phyloP scores from a whole-genome alignment of 768 basidiomycete genomes.

The Lentinula detonsa region DNA sequence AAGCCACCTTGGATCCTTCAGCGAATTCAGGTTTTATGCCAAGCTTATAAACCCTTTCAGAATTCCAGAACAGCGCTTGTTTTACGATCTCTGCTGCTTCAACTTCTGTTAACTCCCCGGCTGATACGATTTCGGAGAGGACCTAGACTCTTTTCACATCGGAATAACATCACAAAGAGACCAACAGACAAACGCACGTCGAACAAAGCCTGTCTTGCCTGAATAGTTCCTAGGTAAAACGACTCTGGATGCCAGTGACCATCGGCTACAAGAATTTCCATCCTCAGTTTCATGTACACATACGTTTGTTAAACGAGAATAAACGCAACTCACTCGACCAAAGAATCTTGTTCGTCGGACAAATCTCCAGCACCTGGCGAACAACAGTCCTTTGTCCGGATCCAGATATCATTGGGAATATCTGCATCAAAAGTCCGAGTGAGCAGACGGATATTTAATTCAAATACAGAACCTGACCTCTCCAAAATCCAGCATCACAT shows the following conservation, averaged over 20 bases:
- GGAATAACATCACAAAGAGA: not conserved
- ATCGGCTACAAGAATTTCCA: constrained; percentile 33
- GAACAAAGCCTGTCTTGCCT: constrained; percentile 58
- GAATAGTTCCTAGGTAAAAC: constrained; percentile 61
- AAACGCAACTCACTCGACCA: constrained; percentile 62
- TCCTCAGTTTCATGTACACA: not conserved
- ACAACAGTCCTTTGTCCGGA: constrained; percentile 58
- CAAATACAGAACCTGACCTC: constrained; percentile 32
- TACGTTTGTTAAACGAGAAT: not conserved
- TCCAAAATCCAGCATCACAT: constrained; percentile 78
- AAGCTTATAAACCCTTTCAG: constrained; percentile 59
- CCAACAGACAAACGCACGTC: constrained; percentile 30
- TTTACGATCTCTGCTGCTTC: constrained; percentile 51
- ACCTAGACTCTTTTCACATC: constrained; percentile 33
- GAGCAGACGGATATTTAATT: not conserved
- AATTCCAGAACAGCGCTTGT: constrained; percentile 59
- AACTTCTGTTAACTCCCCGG: constrained; percentile 44
- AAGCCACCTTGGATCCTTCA: not conserved
- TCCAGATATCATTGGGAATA: constrained; percentile 62
- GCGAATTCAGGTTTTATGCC: not conserved
- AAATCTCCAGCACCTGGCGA: constrained; percentile 60
- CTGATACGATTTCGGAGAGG: constrained; percentile 40
- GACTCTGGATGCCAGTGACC: constrained; percentile 75
- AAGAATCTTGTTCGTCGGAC: constrained; percentile 73
- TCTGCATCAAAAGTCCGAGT: constrained; percentile 17